Base-by-base conservation (phyloP, 768 basidiomycete genomes). In the Podaxis mareebaensis region DNA sequence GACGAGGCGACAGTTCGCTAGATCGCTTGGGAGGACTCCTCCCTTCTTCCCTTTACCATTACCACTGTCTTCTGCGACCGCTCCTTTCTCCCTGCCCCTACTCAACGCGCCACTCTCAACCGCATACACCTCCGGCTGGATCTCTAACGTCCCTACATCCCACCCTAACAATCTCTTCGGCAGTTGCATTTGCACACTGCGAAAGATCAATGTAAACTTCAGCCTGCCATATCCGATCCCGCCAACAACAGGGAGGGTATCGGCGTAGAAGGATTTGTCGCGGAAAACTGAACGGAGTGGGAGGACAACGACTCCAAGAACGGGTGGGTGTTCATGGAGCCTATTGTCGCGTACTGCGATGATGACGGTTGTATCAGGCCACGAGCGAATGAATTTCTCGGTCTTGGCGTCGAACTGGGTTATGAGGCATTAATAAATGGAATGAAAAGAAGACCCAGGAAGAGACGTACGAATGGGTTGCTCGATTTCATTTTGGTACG, bases 251-350 rank as follows among this genome's bases (percentile, higher is more conserved):
- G 89, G 84, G 70, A 86, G 86, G 1, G 83, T 77, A 51, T 85
- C 81, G 0, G 84, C 83, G 42, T 89, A 79, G 60, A 85, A 78
- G 0, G 86, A 89, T 4, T 77, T 74, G 49, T 82, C 72, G 7
- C 74, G 72, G 69, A 90, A 79, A 12, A 88, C 68, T 3, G 83
- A 76, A 28, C 64, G 65, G 12, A 81, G 71, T 0, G 80, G 78
- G 4, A 92, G 78, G 58, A 85, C 81, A 67, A 91, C 83, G 39
- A 92, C 83, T 30, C 92, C 91, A 30, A 92, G 79, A 56, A 92
- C 81, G 1, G 89, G 87, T 69, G 92, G 84, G 51, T 76, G 72
- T 73, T 89, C 87, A 57, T 87, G 82, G 33, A 83, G 68, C 39
- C 83, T 78, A 2, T 78, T 76, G 67, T 91, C 90, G 36, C 86